These are phyloP conservation scores for Ophiostoma angusticollis DNA, from an alignment of 2,329 filamentous ascomycete species.

Conservation along the genomic window DNA sequence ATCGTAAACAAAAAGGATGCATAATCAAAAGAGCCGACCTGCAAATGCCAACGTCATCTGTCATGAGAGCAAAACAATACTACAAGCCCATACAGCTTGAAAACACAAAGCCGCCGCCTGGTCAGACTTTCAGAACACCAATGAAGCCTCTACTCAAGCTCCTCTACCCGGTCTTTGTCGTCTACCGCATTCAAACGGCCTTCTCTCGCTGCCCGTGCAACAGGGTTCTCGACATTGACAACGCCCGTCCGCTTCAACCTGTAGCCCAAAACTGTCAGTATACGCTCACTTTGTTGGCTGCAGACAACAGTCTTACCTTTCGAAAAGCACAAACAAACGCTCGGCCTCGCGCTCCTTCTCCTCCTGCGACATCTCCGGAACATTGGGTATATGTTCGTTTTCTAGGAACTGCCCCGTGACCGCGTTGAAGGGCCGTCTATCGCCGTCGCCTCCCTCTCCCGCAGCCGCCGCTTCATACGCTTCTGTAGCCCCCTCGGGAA, in stretches of 20 bases:
- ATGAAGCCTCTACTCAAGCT: slow-evolving; percentile 29
- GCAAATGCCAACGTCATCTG: too few species aligned
- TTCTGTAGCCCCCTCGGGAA: slow-evolving; percentile 45
- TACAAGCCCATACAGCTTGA: too few species aligned
- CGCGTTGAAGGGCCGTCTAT: slow-evolving; percentile 51
- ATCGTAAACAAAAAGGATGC: background rate
- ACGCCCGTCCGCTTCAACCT: slow-evolving; percentile 62
- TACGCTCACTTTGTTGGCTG: background rate
- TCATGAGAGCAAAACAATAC: too few species aligned
- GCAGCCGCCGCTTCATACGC: slow-evolving; percentile 13
- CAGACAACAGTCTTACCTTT: slow-evolving; percentile 41
- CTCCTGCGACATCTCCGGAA: slow-evolving; percentile 70
- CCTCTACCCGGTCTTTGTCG: slow-evolving; percentile 39
- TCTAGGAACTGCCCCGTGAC: slow-evolving; percentile 76
- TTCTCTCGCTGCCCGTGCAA: slow-evolving; percentile 54
- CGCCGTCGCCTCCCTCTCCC: slow-evolving; percentile 3
- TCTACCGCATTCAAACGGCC: slow-evolving; percentile 59
- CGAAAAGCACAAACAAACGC: slow-evolving; percentile 78
- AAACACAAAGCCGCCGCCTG: too few species aligned
- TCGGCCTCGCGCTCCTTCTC: slow-evolving; percentile 92
- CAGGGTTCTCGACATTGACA: slow-evolving; percentile 66
- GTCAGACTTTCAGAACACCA: too few species aligned
- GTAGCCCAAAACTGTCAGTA: slow-evolving; percentile 2
- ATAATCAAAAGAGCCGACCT: background rate
- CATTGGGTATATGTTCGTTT: slow-evolving; percentile 44